Conservation (phyloP, 2,329 filamentous ascomycete genomes). For the Cladosporium sp. region DNA sequence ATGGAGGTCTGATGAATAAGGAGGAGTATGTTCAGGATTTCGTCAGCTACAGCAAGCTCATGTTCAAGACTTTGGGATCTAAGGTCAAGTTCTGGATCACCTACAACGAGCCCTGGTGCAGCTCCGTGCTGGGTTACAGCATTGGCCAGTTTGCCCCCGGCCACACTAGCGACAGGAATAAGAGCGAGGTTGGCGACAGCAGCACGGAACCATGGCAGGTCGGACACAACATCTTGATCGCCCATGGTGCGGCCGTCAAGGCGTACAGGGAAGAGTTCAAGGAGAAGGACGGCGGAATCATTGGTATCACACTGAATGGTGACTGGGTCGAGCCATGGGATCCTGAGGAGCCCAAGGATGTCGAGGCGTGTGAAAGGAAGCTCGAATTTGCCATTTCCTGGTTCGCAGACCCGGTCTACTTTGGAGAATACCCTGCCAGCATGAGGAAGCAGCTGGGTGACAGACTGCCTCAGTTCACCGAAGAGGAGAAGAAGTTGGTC, state of each 20-base stretch:
- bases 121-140: constrained; percentile 72
- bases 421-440: constrained; percentile 74
- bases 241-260: constrained; percentile 76
- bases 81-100: constrained; percentile 72
- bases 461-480: constrained; percentile 68
- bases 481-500: constrained; percentile 68
- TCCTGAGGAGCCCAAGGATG: constrained; percentile 65
- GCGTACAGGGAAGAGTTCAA: constrained; percentile 81
- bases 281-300: constrained; percentile 64
- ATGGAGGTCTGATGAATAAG: constrained; percentile 75
- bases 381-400: constrained; percentile 83
- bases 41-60: constrained; percentile 68
- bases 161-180: constrained; percentile 69
- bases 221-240: constrained; percentile 73
- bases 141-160: constrained; percentile 76
- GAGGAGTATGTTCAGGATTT: constrained; percentile 79
- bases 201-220: constrained; percentile 76
- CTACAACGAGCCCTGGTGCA: constrained; percentile 71
- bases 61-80: constrained; percentile 67
- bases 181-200: constrained; percentile 67
- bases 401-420: constrained; percentile 86
- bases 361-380: constrained; percentile 73
- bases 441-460: constrained; percentile 78
- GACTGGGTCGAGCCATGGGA: constrained; percentile 72
- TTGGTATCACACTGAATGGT: constrained; percentile 84